phyloP scores from a whole-genome alignment of 176 grass and related monocot species.

The Aegilops longissima region DNA sequence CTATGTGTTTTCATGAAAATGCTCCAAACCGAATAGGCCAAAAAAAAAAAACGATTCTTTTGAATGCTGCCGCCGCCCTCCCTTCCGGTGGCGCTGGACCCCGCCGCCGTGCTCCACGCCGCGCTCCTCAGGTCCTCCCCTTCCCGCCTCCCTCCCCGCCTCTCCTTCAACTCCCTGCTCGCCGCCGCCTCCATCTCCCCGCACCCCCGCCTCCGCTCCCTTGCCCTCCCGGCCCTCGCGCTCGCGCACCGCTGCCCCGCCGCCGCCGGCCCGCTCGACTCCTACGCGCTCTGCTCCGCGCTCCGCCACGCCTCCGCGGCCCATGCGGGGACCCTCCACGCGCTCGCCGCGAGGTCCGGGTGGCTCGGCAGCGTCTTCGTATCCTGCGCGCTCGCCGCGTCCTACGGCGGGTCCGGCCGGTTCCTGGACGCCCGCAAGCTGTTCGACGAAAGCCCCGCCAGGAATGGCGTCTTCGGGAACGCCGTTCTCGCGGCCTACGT shows the following conservation, averaged over 20 bases:
- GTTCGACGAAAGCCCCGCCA: constrained; percentile 55
- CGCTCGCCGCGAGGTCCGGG: constrained; percentile 39
- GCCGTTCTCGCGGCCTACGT: constrained; percentile 49
- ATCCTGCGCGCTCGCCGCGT: constrained; percentile 53
- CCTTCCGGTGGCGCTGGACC: constrained; percentile 16
- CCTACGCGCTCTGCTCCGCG: constrained; percentile 62
- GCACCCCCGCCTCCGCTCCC: constrained; percentile 33
- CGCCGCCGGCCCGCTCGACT: constrained; percentile 42
- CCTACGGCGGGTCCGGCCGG: constrained; percentile 35
- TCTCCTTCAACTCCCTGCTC: constrained; percentile 51
- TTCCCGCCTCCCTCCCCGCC: constrained; percentile 19
- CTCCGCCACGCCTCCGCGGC: constrained; percentile 20
- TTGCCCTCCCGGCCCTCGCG: constrained; percentile 40
- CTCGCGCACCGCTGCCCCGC: constrained; percentile 35
- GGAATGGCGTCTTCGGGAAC: constrained; percentile 61
- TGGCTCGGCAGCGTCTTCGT: constrained; percentile 64
- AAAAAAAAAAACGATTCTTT: not conserved
- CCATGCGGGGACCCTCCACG: constrained; percentile 30
- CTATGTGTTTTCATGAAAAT: too few relatives aligned
- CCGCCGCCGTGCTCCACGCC: constrained; percentile 51
- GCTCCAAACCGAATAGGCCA: too few relatives aligned
- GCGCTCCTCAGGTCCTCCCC: constrained; percentile 33
- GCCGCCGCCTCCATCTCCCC: constrained; percentile 37
- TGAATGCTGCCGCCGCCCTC: constrained; percentile 16
- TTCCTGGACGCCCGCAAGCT: constrained; percentile 39